phyloP scores from a whole-genome alignment of 768 basidiomycete species.

The Collybia mongolica region DNA sequence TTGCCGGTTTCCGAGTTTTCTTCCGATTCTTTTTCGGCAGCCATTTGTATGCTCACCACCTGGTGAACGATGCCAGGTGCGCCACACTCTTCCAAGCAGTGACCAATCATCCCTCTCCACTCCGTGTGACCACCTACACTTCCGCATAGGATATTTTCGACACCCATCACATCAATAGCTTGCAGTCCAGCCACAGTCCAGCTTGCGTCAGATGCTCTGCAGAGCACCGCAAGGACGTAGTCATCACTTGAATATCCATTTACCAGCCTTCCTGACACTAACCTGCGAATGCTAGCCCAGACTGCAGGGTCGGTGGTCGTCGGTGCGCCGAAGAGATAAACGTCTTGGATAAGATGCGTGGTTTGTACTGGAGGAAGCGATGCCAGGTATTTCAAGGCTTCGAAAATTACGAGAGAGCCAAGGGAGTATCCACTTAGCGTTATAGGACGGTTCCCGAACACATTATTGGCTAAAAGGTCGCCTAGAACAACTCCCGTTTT shows the following conservation, averaged over 20 bases:
- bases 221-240: conserved; percentile 54
- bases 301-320: conserved; percentile 32
- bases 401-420: conserved; percentile 54
- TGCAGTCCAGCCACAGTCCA: conserved; percentile 54
- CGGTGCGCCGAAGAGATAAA: conserved; percentile 54
- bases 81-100: conserved; percentile 39
- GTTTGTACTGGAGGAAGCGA: conserved; percentile 42
- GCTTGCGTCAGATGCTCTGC: conserved; percentile 40
- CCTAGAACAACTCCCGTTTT: conserved; percentile 57
- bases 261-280: conserved; percentile 51
- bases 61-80: no score
- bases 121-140: conserved; percentile 49
- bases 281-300: conserved; percentile 47
- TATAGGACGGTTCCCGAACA: conserved; percentile 53
- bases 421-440: conserved; percentile 58
- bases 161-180: conserved; percentile 44
- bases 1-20: no score
- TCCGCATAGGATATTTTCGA: conserved; percentile 50
- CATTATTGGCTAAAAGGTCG: conserved; percentile 45
- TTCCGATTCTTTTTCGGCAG: no score
- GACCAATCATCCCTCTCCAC: conserved; percentile 50
- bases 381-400: conserved; percentile 50
- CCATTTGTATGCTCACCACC: no score
- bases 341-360: conserved; percentile 49
- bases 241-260: conserved; percentile 53